phyloP scores from a whole-genome alignment of 2,329 filamentous ascomycete genomes.

The Lasiodiplodia gonubiensis region DNA sequence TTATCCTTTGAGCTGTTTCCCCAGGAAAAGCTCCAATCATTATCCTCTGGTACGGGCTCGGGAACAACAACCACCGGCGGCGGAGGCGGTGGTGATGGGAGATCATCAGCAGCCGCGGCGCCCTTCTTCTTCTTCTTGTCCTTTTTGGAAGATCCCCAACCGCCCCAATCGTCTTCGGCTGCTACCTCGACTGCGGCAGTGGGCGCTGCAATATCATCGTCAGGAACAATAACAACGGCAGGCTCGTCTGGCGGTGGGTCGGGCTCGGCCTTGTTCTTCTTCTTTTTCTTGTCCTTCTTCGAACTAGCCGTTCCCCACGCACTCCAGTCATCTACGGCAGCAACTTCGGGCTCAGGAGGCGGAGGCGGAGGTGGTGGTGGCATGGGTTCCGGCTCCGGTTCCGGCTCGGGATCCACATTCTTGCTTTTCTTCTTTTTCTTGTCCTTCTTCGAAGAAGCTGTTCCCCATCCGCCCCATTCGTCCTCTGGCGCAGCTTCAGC shows the following conservation, averaged over 20 bases:
- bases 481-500: not conserved
- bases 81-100: not conserved
- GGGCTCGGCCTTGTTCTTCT: conserved; percentile 36
- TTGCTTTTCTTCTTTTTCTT: conserved; percentile 57
- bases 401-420: not conserved
- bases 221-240: conserved; percentile 12
- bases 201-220: conserved; percentile 7
- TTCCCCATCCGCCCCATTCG: conserved; percentile 24
- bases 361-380: conserved; percentile 31
- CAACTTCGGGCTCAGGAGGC: conserved; percentile 35
- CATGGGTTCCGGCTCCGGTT: conserved; percentile 32
- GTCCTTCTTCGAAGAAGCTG: conserved; percentile 36
- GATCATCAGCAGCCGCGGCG: conserved; percentile 36
- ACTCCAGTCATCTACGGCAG: conserved; percentile 34
- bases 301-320: conserved; percentile 25
- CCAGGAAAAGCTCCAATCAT: conserved; percentile 38
- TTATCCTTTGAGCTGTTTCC: conserved; percentile 39
- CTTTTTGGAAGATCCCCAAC: conserved; percentile 32
- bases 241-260: conserved; percentile 4
- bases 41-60: conserved; percentile 21
- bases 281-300: conserved; percentile 34
- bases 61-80: not conserved
- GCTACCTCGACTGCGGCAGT: conserved; percentile 4
- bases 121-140: conserved; percentile 57
- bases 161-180: conserved; percentile 12